Evolutionary conservation across 75 land plant species (phyloP), one percentile per base, ranked within the genome.

Genomic region (Cupressus sempervirens): DNA sequence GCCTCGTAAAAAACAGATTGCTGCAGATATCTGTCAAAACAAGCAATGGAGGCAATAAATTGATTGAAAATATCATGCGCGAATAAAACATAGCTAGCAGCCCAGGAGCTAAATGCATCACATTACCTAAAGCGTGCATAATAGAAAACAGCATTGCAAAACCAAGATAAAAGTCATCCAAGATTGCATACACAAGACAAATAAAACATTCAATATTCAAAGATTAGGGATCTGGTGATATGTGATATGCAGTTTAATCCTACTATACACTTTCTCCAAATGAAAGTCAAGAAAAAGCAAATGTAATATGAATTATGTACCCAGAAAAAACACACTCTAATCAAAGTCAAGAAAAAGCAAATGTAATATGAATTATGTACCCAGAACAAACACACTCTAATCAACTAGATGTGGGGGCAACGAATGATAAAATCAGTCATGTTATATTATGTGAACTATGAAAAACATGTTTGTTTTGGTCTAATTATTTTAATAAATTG

Each of bases 1-100:
- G 65, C 99, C 99, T 87, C 99, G 91, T 74, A 98, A 82, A 86
- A 96, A 93, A 86, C 93, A 98, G 85, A 96, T 89, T 76, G 99
- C 99, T 53, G 99, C 94, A 62, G 88, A 86, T 35, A 97, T 97
- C 99, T 97, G 92, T 48, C 84, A 86, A 80, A 88, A 38, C 9
- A 13, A 32, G 62, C 3, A 79, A 45, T 45, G 52, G 23, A 79
- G 26, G 32, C 48, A 79, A 40, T 79, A 45, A 79, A 43, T 26
- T n/a, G 15, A 45, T 45, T 79, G 45, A 79, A 41, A 45, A 54
- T 12, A 26, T 50, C 76, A 87, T 87, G 65, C 7, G 72, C 84
- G 41, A 84, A 43, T 40, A 40, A 79, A 45, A 23, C 15, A n/a
- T 79, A 45, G 41, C 81, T n/a, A n/a, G 81, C n/a, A 79, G 12